Conservation (phyloP, 225 moss, liverwort and hornwort species). For the Lunularia cruciata region DNA sequence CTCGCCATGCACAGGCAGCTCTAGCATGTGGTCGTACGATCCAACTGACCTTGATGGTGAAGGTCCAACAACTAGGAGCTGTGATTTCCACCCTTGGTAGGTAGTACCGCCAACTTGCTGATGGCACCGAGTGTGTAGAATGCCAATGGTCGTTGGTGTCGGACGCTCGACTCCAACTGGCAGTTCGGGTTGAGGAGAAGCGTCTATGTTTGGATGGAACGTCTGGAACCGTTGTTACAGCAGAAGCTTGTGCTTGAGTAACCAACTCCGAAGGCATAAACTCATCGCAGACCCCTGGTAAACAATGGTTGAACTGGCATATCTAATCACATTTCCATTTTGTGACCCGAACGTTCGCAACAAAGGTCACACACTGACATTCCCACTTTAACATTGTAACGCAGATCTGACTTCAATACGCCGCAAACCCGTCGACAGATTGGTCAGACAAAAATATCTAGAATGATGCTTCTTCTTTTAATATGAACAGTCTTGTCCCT, state of each 20-base stretch:
- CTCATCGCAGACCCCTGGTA: neutral
- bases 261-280: neutral
- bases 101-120: neutral
- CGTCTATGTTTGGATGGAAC: conserved; percentile 20
- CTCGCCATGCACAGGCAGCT: neutral
- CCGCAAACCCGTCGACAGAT: no score
- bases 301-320: conserved; percentile 13
- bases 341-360: no score
- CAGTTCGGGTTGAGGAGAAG: neutral
- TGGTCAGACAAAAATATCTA: no score
- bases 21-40: neutral
- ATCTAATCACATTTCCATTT: no score
- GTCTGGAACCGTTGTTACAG: neutral
- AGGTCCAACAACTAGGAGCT: neutral
- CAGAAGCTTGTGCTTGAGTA: conserved; percentile 4
- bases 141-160: conserved; percentile 12
- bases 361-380: no score
- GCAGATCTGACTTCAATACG: no score
- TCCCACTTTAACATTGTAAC: no score
- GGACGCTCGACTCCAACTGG: neutral
- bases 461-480: no score
- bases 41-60: neutral
- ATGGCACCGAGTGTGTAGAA: neutral
- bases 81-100: neutral
- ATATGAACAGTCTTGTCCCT: no score